Conservation (phyloP, 805 yeast species). For the Yarrowia alimentaria region DNA sequence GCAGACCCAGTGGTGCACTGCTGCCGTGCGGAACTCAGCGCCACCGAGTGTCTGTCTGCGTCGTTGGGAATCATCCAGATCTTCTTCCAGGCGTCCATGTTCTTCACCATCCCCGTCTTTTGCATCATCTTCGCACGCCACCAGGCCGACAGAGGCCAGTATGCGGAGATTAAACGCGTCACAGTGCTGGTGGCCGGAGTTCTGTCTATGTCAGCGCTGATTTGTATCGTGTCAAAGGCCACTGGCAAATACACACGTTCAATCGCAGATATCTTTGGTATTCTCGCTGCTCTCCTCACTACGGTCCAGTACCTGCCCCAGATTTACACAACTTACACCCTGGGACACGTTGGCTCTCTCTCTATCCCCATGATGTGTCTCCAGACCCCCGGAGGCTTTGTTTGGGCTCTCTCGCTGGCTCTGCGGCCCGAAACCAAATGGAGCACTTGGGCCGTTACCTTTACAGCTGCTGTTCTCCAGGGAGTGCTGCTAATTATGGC, state of each 20-base stretch:
- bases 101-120: conserved; percentile 54
- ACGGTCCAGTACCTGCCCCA: conserved; percentile 78
- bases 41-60: conserved; percentile 63
- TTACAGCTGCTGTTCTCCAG: conserved; percentile 69
- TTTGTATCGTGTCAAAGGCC: conserved; percentile 31
- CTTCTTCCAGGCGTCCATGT: conserved; percentile 59
- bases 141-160: conserved; percentile 30
- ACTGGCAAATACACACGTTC: conserved; percentile 32
- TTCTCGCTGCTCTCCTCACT: conserved; percentile 62
- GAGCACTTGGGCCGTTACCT: conserved; percentile 83
- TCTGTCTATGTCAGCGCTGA: conserved; percentile 31
- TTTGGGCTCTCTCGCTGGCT: conserved; percentile 73
- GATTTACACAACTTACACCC: conserved; percentile 60
- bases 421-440: conserved; percentile 73
- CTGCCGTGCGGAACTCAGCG: conserved; percentile 45
- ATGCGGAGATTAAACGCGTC: conserved; percentile 32
- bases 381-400: conserved; percentile 86
- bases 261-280: conserved; percentile 61
- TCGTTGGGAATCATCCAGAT: conserved; percentile 68
- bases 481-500: conserved; percentile 62
- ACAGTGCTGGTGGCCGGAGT: conserved; percentile 36
- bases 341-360: conserved; percentile 77
- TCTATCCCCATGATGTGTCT: conserved; percentile 78
- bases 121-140: conserved; percentile 50
- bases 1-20: conserved; percentile 63